Conservation (phyloP, 495 filamentous ascomycete species). For the Melanomma pulvis-pyrius region DNA sequence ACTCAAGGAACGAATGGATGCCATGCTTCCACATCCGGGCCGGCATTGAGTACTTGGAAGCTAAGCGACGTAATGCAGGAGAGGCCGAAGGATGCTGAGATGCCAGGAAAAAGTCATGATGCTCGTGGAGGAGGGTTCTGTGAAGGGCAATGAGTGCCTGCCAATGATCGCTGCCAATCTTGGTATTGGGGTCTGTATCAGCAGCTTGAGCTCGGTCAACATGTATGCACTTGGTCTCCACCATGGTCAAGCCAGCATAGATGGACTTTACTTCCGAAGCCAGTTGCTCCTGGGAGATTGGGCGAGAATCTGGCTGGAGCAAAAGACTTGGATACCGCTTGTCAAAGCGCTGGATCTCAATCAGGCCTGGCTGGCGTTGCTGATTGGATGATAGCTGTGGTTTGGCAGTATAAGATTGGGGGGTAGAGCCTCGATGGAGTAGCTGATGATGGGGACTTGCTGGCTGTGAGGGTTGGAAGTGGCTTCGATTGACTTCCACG, state of each 20-base stretch:
- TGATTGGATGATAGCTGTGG: background rate
- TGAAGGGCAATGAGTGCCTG: conserved; percentile 73
- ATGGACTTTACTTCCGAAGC: conserved; percentile 60
- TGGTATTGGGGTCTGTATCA: conserved; percentile 37
- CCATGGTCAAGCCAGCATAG: conserved; percentile 75
- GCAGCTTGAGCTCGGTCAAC: conserved; percentile 58
- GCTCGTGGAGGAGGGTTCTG: conserved; percentile 52
- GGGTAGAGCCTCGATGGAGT: conserved; percentile 15
- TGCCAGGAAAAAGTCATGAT: conserved; percentile 64
- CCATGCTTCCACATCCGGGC: conserved; percentile 84
- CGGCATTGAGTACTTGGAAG: conserved; percentile 77
- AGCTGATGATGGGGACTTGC: conserved; percentile 10
- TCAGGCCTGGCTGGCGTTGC: conserved; percentile 24
- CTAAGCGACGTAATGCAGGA: conserved; percentile 58
- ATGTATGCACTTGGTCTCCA: conserved; percentile 78
- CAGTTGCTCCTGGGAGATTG: conserved; percentile 39
- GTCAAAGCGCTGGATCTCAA: conserved; percentile 32
- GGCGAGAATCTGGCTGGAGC: conserved; percentile 36
- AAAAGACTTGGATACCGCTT: conserved; percentile 31
- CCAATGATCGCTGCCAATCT: conserved; percentile 67
- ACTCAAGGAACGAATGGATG: conserved; percentile 76
- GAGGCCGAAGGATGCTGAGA: conserved; percentile 73
- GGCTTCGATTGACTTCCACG: conserved; percentile 31
- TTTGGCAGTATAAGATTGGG: conserved; percentile 14
- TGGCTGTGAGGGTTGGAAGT: conserved; percentile 14